Evolutionary conservation across 2,329 filamentous ascomycete species (phyloP).

Genomic region (Microdochium nivale): DNA sequence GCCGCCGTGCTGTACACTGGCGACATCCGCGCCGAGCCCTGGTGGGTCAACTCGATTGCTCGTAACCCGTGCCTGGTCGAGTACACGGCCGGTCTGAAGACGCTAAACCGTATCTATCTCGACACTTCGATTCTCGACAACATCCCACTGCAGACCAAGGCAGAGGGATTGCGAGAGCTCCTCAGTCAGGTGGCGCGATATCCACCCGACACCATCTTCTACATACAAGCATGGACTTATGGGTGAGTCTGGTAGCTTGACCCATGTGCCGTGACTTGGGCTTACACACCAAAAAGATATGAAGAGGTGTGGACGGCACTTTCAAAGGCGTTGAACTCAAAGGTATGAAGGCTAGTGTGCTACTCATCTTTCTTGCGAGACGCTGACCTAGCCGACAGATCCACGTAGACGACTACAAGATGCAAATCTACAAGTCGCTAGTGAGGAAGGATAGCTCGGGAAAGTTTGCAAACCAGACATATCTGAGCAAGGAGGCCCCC

Average conservation of each 20-base stretch:
- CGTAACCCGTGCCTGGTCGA: slow-evolving; percentile 67
- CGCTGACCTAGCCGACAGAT: slow-evolving; percentile 35
- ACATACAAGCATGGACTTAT: slow-evolving; percentile 85
- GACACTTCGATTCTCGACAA: slow-evolving; percentile 67
- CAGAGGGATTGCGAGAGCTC: slow-evolving; percentile 68
- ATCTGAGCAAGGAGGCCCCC: slow-evolving; percentile 50
- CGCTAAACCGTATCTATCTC: slow-evolving; percentile 74
- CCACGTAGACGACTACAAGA: slow-evolving; percentile 77
- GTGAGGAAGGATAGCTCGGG: slow-evolving; percentile 31
- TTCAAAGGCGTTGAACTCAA: slow-evolving; percentile 58
- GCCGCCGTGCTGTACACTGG: slow-evolving; percentile 81
- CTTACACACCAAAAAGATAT: slow-evolving; percentile 38
- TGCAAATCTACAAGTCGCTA: slow-evolving; percentile 61
- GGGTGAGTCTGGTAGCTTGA: slow-evolving; percentile 29
- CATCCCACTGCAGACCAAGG: slow-evolving; percentile 49
- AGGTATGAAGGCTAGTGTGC: slow-evolving; percentile 28
- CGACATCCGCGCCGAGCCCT: slow-evolving; percentile 76
- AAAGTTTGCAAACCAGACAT: slow-evolving; percentile 29
- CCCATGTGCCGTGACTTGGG: neutral
- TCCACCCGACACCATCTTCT: slow-evolving; percentile 67
- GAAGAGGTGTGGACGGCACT: slow-evolving; percentile 87
- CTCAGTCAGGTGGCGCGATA: slow-evolving; percentile 60
- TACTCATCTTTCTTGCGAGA: neutral
- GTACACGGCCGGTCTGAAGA: slow-evolving; percentile 58
- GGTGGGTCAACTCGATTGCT: slow-evolving; percentile 70